A percentile compares a stretch with the other conserved stretches of the same genome.
These are phyloP conservation scores for Umbelopsis sp. DNA, from an alignment of 192 early-diverging fungal species.

Conservation along the genomic window DNA sequence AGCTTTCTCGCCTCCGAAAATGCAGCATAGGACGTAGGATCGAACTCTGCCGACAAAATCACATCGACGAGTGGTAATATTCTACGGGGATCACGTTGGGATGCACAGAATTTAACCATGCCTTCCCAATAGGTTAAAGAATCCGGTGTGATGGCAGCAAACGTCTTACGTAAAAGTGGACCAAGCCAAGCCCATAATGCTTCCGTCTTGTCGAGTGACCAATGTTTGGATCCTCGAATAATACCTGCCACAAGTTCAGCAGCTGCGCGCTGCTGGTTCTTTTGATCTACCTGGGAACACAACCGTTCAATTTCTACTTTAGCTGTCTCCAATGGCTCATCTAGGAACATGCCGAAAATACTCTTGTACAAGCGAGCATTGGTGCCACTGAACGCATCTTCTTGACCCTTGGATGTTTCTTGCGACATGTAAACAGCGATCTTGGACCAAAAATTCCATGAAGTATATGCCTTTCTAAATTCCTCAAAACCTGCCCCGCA, in stretches of 20 bases:
- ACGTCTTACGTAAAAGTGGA: constrained; percentile 60
- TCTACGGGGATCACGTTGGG: constrained; percentile 80
- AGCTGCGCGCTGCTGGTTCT: constrained; percentile 79
- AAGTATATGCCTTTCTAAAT: constrained; percentile 53
- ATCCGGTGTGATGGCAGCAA: constrained; percentile 72
- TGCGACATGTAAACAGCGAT: constrained; percentile 66
- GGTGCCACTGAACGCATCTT: constrained; percentile 64
- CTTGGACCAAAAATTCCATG: constrained; percentile 68
- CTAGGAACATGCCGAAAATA: constrained; percentile 65
- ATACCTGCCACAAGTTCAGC: constrained; percentile 80
- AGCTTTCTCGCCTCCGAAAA: constrained; percentile 86
- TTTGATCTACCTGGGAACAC: constrained; percentile 59
- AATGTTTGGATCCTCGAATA: constrained; percentile 89
- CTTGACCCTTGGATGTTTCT: constrained; percentile 61
- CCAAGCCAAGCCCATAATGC: constrained; percentile 73
- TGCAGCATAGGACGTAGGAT: constrained; percentile 78
- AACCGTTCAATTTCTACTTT: constrained; percentile 58
- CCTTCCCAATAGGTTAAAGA: constrained; percentile 77
- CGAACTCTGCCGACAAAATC: constrained; percentile 65
- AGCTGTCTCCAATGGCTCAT: constrained; percentile 53
- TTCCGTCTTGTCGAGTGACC: constrained; percentile 50
- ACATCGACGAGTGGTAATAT: constrained; percentile 71
- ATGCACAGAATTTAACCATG: constrained; percentile 60
- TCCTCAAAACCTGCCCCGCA: constrained; percentile 59
- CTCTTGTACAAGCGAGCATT: constrained; percentile 68